Evolutionary conservation across 495 filamentous ascomycete species (phyloP).

Genomic region (Podospora fimiseda): DNA sequence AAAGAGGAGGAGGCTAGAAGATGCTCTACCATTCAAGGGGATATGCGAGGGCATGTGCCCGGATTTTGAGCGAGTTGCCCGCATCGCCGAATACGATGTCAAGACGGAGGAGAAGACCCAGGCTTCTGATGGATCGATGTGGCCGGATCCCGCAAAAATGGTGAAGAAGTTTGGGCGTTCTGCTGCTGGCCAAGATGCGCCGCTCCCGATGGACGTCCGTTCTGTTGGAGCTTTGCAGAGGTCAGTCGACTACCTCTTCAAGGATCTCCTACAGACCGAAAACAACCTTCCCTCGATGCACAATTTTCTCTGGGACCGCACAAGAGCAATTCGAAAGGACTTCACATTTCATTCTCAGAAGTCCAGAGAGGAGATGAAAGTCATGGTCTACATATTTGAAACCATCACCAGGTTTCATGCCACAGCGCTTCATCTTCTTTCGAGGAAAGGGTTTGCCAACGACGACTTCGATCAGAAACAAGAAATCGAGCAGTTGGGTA

Average conservation of each 20-base stretch:
- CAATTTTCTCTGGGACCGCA: slow-evolving; percentile 91
- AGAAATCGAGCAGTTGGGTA: slow-evolving; percentile 87
- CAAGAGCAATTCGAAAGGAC: slow-evolving; percentile 85
- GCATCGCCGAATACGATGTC: slow-evolving; percentile 61
- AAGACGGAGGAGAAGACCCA: slow-evolving; percentile 45
- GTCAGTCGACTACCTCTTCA: slow-evolving; percentile 77
- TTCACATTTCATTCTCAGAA: slow-evolving; percentile 79
- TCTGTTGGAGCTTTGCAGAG: slow-evolving; percentile 66
- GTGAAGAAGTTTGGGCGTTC: slow-evolving; percentile 86
- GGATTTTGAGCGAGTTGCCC: slow-evolving; percentile 73
- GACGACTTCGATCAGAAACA: slow-evolving; percentile 81
- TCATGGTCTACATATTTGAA: slow-evolving; percentile 79
- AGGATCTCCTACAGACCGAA: slow-evolving; percentile 60
- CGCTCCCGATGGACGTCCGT: slow-evolving; percentile 86
- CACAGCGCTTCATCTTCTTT: slow-evolving; percentile 76
- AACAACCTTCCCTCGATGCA: slow-evolving; percentile 63
- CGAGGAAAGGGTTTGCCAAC: slow-evolving; percentile 51
- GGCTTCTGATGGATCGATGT: slow-evolving; percentile 29
- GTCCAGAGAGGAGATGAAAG: slow-evolving; percentile 50
- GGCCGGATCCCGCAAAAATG: slow-evolving; percentile 37
- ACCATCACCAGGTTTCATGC: slow-evolving; percentile 89
- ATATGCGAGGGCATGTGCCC: slow-evolving; percentile 94
- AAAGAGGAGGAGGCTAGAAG: slow-evolving; percentile 67
- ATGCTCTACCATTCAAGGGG: slow-evolving; percentile 82
- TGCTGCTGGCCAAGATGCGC: slow-evolving; percentile 85